These are phyloP conservation scores for Canna indica DNA, from an alignment of 176 grass and related monocot species.

Conservation along the genomic window DNA sequence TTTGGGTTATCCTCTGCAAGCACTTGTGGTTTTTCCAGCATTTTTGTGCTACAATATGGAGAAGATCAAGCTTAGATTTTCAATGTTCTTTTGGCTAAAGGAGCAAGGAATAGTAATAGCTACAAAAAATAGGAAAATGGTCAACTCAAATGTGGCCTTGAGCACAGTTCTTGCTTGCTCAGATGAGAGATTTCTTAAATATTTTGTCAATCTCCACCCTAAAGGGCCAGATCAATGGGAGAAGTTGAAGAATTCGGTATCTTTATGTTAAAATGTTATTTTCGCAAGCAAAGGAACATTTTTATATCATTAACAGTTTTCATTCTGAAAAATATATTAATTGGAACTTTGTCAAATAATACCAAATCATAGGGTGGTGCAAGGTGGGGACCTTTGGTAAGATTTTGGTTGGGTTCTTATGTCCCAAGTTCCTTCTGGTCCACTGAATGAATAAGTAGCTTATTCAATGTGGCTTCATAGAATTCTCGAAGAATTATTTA, in stretches of 20 bases:
- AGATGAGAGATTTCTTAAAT: slow-evolving; percentile 34
- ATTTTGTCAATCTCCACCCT: slow-evolving; percentile 42
- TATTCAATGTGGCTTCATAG: no score
- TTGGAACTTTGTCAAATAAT: no score
- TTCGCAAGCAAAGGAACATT: background rate
- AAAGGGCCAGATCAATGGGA: slow-evolving; percentile 35
- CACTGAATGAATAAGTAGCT: no score
- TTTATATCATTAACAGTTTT: background rate
- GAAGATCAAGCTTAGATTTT: slow-evolving; percentile 45
- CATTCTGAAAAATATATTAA: background rate
- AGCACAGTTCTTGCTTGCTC: slow-evolving; percentile 41
- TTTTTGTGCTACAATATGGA: slow-evolving; percentile 39
- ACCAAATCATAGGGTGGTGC: no score
- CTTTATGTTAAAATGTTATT: background rate
- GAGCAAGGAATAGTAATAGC: slow-evolving; percentile 22
- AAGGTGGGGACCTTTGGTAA: no score
- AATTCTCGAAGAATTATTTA: no score
- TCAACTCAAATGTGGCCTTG: slow-evolving; percentile 26
- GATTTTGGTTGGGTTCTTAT: no score
- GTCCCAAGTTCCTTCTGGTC: no score
- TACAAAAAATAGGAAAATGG: slow-evolving; percentile 14
- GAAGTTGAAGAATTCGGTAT: slow-evolving; percentile 32
- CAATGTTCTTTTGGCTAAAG: slow-evolving; percentile 36
- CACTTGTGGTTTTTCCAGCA: slow-evolving; percentile 28
- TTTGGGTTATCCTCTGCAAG: slow-evolving; percentile 31